Percentiles rank a stretch among this genome's conserved stretches.
phyloP scores from a whole-genome alignment of 1,139 yeast genomes.

The Saccharomyces hybrid region DNA sequence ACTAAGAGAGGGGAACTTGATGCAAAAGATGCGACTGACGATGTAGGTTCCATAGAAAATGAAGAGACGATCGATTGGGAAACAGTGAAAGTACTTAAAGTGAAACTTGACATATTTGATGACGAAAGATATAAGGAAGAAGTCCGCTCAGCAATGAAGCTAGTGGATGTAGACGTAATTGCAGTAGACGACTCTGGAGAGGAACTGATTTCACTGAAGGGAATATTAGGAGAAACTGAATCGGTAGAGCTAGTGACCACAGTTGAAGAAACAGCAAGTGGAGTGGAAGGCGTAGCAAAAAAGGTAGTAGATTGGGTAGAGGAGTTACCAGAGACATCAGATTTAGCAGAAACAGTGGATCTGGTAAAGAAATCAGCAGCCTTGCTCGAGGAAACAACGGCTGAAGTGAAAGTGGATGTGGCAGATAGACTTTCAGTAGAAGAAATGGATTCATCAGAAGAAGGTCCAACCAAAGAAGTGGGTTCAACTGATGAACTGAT shows the following conservation, averaged over 20 bases:
- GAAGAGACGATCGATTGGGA: conserved; percentile 17
- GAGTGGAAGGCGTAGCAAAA: background rate
- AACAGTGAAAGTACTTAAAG: background rate
- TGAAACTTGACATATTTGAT: background rate
- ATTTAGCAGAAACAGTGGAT: background rate
- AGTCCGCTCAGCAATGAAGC: background rate
- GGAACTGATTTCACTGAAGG: conserved; percentile 29
- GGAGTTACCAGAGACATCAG: background rate
- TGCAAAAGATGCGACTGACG: conserved; percentile 19
- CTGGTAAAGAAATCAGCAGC: background rate
- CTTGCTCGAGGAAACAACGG: background rate
- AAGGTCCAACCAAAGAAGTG: background rate
- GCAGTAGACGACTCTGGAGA: conserved; percentile 32
- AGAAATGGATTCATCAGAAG: background rate
- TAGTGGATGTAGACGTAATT: background rate
- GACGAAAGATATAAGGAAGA: background rate
- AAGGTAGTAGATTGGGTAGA: background rate
- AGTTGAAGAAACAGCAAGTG: conserved; percentile 6
- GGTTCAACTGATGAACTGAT: background rate
- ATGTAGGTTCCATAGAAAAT: conserved; percentile 3
- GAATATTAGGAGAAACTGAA: conserved; percentile 24
- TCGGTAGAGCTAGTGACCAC: conserved; percentile 10
- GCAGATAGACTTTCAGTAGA: conserved; percentile 4
- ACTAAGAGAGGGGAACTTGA: conserved; percentile 28
- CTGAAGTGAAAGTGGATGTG: conserved; percentile 3